Base-by-base conservation (phyloP, 176 grass and related monocot species). In the Oryza officinalis region DNA sequence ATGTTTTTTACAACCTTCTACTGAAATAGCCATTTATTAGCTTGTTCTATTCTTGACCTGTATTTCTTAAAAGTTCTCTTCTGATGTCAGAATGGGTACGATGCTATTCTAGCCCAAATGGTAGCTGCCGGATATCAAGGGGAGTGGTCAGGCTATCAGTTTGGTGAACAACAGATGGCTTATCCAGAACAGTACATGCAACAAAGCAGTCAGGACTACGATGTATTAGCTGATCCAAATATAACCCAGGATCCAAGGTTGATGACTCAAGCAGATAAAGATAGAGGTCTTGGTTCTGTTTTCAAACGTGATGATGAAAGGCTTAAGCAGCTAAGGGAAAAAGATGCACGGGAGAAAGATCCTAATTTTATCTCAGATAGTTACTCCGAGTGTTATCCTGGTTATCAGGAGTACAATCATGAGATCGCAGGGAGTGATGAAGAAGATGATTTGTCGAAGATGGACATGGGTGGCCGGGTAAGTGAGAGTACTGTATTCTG, bases 381-480 rank as follows among this genome's bases (percentile, higher is more conserved):
- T 90, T 98, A 98, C 82, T 98, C 96, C 0, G 96, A 98, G 74
- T 98, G 96, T 73, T 98, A 98, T 89, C 96, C 96, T 92, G 93
- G 93, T 65, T 98, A 94, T 73, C 96, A 98, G 87, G 91, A 88
- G 68, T 98, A 95, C 67, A 88, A 98, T 79, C 83, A 90, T 78
- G 93, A 95, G 77, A 57, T 98, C 18, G 85, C 89, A 81, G 93
- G 92, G 46, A 95, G 93, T 32, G 96, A 98, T 40, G 96, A 98
- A 31, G 96, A 98, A 72, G 93, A 87, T 72, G 93, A 98, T 89
- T 87, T 98, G 67, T 91, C 96, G 32, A 98, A 98, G 85, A 98
- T 98, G 96, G 96, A 98, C 82, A 98, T 98, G 96, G 96, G 96
- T 81, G 96, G 96, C 60, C 91, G 93, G 76, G 96, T 95, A 93